Evolutionary conservation across 257 asterid genomes (phyloP).

Genomic region (Phtheirospermum japonicum): DNA sequence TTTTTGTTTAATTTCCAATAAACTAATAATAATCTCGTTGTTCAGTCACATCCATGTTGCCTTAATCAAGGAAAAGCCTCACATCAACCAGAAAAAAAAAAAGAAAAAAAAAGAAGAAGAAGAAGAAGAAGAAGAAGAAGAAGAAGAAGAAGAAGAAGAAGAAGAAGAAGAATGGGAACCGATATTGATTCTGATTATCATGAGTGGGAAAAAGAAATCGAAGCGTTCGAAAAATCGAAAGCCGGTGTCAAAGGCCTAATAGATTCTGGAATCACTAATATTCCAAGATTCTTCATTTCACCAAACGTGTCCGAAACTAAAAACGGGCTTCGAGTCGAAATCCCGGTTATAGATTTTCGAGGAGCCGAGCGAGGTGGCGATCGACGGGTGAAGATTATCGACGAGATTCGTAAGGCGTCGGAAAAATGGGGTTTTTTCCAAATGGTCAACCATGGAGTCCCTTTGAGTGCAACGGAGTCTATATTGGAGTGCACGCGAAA

Average conservation of each 20-base stretch:
- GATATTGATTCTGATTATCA: slow-evolving; percentile 21
- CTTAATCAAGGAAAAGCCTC: not conserved
- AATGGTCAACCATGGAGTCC: slow-evolving; percentile 67
- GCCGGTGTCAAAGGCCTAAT: slow-evolving; percentile 72
- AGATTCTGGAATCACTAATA: slow-evolving; percentile 51
- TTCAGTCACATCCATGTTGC: not conserved
- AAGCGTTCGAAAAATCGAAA: slow-evolving; percentile 48
- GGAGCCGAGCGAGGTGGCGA: slow-evolving; percentile 32
- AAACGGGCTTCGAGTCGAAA: slow-evolving; percentile 24
- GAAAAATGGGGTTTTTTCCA: slow-evolving; percentile 71
- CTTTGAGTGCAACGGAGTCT: slow-evolving; percentile 38
- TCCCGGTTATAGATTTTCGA: slow-evolving; percentile 50
- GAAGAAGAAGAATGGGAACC: slow-evolving; percentile 39
- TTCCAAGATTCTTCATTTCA: slow-evolving; percentile 54
- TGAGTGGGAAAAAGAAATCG: slow-evolving; percentile 54
- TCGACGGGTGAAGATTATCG: slow-evolving; percentile 34
- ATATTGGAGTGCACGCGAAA: slow-evolving; percentile 41
- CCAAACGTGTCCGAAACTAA: not conserved
- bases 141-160: too few species aligned
- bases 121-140: too few species aligned
- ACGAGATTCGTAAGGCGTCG: slow-evolving; percentile 51
- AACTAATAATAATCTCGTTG: not conserved
- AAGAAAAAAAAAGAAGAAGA: too few species aligned
- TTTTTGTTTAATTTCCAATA: not conserved
- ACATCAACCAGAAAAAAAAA: not conserved